Conservation (phyloP, 2,329 filamentous ascomycete species). For the Cladosporium velox region DNA sequence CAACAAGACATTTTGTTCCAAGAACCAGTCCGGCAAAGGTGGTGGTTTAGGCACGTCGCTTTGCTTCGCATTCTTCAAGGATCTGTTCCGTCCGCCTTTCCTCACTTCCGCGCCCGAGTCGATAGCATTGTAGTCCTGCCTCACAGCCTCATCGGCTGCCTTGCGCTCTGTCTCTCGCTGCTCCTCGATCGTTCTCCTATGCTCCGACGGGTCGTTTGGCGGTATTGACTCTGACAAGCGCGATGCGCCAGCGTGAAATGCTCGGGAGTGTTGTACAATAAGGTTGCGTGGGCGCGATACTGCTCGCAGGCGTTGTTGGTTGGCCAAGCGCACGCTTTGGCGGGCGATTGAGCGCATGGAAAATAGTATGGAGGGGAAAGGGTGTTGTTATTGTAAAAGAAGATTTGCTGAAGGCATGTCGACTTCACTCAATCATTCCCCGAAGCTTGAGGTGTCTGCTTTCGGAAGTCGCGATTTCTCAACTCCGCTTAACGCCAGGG, state of each 20-base stretch:
- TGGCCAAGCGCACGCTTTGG: constrained; percentile 36
- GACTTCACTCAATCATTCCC: neutral
- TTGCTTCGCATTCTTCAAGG: constrained; percentile 17
- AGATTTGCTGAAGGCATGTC: neutral
- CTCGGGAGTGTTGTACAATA: constrained; percentile 24
- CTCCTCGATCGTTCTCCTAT: constrained; percentile 25
- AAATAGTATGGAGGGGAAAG: neutral
- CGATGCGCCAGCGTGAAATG: constrained; percentile 29
- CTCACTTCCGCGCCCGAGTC: constrained; percentile 18
- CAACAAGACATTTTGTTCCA: constrained; percentile 40
- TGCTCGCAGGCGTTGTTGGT: constrained; percentile 26
- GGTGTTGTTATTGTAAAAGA: neutral
- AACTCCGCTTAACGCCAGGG: neutral
- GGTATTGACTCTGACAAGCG: constrained; percentile 25
- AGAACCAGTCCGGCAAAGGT: constrained; percentile 42
- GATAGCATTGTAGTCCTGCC: constrained; percentile 16
- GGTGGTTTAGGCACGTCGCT: constrained; percentile 34
- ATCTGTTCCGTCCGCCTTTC: constrained; percentile 11
- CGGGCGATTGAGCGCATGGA: constrained; percentile 36
- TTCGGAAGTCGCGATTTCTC: constrained; percentile 3
- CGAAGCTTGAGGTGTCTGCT: constrained; percentile 7
- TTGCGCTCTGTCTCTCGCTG: constrained; percentile 27
- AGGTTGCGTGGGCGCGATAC: constrained; percentile 25
- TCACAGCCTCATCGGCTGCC: constrained; percentile 15
- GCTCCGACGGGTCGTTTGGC: constrained; percentile 27